Percentiles rank a stretch among this genome's conserved stretches.
These are phyloP conservation scores for Talaromyces piceae DNA, from an alignment of 2,329 filamentous ascomycete genomes.

Conservation along the genomic window DNA sequence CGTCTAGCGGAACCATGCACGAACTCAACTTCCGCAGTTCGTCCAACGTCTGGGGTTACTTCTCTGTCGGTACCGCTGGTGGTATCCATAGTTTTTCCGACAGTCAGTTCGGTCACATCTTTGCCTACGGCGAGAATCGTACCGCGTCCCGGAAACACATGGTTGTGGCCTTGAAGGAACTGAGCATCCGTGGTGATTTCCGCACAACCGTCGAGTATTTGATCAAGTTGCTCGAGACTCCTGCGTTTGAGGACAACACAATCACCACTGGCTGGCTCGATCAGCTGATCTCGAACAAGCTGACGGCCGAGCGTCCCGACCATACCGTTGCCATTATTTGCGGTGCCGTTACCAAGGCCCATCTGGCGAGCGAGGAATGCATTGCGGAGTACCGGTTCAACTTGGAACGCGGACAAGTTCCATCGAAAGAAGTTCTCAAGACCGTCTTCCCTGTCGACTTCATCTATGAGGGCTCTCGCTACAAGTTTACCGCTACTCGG, in stretches of 20 bases:
- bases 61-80: conserved; percentile 93
- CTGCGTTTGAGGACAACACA: conserved; percentile 97
- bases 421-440: conserved; percentile 92
- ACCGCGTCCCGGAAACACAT: conserved; percentile 96
- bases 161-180: conserved; percentile 95
- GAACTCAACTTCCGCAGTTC: conserved; percentile 98
- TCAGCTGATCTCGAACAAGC: conserved; percentile 94
- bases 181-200: conserved; percentile 99
- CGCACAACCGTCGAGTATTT: conserved; percentile 97
- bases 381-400: conserved; percentile 79
- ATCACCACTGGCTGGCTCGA: conserved; percentile 99
- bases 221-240: conserved; percentile 96
- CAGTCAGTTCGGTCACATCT: conserved; percentile 98
- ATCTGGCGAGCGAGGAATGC: conserved; percentile 86
- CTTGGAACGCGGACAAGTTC: conserved; percentile 94
- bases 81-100: conserved; percentile 99
- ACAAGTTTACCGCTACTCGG: conserved; percentile 96
- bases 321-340: conserved; percentile 89
- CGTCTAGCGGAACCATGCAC: conserved; percentile 97
- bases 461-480: conserved; percentile 93
- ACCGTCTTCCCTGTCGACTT: conserved; percentile 97
- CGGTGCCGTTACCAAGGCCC: conserved; percentile 89
- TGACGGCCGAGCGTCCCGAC: conserved; percentile 93
- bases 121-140: conserved; percentile 96
- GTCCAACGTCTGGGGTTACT: conserved; percentile 99